These are phyloP conservation scores for Colletotrichum brevisporum DNA, from an alignment of 2,329 filamentous ascomycete species.

Conservation along the genomic window DNA sequence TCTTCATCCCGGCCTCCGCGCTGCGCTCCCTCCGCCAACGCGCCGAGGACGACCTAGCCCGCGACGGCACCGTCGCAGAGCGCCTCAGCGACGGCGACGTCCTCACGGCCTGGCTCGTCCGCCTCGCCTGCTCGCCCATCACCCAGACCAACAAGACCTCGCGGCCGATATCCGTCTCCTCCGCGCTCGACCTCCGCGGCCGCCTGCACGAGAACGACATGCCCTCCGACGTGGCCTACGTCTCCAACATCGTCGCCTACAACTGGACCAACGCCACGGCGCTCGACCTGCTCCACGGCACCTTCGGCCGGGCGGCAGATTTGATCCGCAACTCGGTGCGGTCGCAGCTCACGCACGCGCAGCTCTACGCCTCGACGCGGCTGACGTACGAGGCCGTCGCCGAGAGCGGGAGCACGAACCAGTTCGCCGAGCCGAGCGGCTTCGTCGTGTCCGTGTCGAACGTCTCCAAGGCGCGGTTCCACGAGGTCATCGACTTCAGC, in stretches of 20 bases:
- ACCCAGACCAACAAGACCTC: not conserved
- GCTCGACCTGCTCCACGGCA: not conserved
- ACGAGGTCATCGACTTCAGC: conserved; percentile 35
- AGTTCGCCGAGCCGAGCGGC: conserved; percentile 29
- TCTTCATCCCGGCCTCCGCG: conserved; percentile 42
- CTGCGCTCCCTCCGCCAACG: conserved; percentile 6
- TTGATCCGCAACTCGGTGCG: conserved; percentile 16
- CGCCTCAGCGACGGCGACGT: conserved; percentile 37
- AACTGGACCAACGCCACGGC: conserved; percentile 34
- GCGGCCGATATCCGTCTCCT: conserved; percentile 20
- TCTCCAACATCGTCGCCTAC: conserved; percentile 32
- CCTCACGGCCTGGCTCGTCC: conserved; percentile 30
- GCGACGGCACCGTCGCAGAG: not conserved
- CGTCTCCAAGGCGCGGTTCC: conserved; percentile 33
- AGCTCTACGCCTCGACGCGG: conserved; percentile 27
- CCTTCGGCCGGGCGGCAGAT: conserved; percentile 19
- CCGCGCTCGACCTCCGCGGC: conserved; percentile 33
- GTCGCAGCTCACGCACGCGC: conserved; percentile 27
- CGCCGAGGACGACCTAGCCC: conserved; percentile 5
- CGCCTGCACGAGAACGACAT: conserved; percentile 27
- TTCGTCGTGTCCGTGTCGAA: conserved; percentile 32
- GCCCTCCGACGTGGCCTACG: conserved; percentile 13
- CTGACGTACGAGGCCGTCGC: conserved; percentile 33
- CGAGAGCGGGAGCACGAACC: conserved; percentile 30
- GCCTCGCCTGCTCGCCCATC: conserved; percentile 25